Evolutionary conservation across 352 stramenopile species (phyloP).

Genomic region (Phytophthora tubulina): DNA sequence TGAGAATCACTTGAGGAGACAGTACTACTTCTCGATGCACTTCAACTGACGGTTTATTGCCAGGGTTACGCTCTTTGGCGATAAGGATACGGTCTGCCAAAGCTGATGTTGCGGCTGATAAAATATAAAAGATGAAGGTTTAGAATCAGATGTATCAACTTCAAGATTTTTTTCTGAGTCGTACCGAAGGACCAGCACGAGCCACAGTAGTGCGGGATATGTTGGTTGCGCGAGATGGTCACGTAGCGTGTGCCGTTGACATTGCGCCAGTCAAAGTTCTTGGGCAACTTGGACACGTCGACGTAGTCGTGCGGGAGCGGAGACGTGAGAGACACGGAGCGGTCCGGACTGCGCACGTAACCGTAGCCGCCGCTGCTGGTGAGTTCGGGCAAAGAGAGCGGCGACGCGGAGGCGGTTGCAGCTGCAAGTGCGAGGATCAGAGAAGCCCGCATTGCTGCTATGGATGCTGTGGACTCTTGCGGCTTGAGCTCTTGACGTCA

Average conservation of each 20-base stretch:
- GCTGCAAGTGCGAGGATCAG: conserved; percentile 20
- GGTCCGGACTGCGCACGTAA: conserved; percentile 79
- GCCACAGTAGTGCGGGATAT: conserved; percentile 90
- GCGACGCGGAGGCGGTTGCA: conserved; percentile 12
- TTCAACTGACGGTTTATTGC: conserved; percentile 65
- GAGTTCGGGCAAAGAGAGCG: conserved; percentile 6
- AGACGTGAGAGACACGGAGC: conserved; percentile 70
- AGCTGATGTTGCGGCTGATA: conserved; percentile 80
- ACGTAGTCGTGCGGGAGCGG: conserved; percentile 77
- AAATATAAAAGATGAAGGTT: conserved; percentile 8
- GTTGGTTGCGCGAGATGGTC: conserved; percentile 88
- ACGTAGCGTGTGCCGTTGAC: conserved; percentile 87
- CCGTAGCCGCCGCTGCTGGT: conserved; percentile 46
- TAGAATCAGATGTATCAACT: conserved; percentile 7
- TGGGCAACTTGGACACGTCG: conserved; percentile 81
- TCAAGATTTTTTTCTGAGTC: conserved; percentile 24
- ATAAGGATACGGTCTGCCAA: conserved; percentile 90
- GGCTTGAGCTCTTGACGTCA: conserved; percentile 36
- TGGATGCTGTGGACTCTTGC: not conserved
- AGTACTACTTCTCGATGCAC: conserved; percentile 85
- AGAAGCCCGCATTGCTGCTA: conserved; percentile 24
- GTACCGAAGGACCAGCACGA: conserved; percentile 90
- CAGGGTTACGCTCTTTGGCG: conserved; percentile 64
- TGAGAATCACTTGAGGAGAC: conserved; percentile 88
- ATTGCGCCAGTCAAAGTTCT: conserved; percentile 94